phyloP scores from a whole-genome alignment of 139 green algal species.

The Edaphochlamys debaryana region DNA sequence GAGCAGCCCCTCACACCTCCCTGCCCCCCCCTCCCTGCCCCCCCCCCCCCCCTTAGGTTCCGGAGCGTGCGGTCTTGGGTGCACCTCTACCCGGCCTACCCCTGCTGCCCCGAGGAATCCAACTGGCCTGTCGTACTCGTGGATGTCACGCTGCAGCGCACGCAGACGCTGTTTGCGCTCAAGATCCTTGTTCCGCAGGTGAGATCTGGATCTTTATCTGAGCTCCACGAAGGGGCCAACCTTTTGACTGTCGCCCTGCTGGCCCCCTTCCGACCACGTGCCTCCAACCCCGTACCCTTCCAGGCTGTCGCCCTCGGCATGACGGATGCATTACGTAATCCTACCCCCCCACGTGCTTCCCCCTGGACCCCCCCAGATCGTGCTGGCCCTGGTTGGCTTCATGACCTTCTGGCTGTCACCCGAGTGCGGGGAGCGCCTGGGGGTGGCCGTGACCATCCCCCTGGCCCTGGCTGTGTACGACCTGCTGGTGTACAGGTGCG shows the following conservation, averaged over 20 bases:
- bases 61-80: not conserved
- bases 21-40: no score
- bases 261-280: no score
- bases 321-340: no score
- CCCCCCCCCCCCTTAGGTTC: not conserved
- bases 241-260: no score
- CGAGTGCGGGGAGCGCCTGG: constrained; percentile 26
- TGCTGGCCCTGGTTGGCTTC: constrained; percentile 17
- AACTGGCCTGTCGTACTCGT: constrained; percentile 29
- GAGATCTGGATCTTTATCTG: not conserved
- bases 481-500: constrained; percentile 29
- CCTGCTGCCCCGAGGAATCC: constrained; percentile 25
- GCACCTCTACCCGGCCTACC: constrained; percentile 16
- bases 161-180: constrained; percentile 25
- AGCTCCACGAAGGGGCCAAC: no score
- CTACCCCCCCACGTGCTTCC: no score
- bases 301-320: no score
- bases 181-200: constrained; percentile 32
- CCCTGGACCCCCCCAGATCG: no score
- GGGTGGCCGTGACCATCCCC: constrained; percentile 17
- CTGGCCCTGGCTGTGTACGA: constrained; percentile 37
- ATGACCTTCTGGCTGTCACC: constrained; percentile 31
- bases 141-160: constrained; percentile 16
- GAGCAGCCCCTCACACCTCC: no score
- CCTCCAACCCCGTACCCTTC: no score